phyloP scores from a whole-genome alignment of 2,329 filamentous ascomycete species.

The Daldinia sp. region DNA sequence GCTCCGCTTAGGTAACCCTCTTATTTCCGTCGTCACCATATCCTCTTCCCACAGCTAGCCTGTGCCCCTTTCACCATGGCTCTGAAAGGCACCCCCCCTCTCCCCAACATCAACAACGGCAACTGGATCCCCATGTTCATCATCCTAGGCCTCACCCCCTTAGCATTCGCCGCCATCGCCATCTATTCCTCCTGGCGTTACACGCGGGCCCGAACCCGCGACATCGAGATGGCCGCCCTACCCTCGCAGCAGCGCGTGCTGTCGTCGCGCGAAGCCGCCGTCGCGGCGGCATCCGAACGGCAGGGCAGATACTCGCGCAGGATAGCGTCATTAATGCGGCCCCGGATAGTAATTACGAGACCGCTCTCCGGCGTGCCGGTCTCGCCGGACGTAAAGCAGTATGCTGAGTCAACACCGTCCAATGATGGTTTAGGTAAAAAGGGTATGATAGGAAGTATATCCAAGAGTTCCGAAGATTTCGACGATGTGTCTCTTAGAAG shows the following conservation, averaged over 20 bases:
- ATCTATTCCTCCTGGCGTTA: conserved; percentile 39
- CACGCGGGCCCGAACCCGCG: conserved; percentile 12
- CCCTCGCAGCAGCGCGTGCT: background rate
- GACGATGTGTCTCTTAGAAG: conserved; percentile 43
- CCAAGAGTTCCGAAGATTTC: conserved; percentile 38
- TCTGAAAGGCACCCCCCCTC: background rate
- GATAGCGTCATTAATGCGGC: no score
- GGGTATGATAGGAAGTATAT: background rate
- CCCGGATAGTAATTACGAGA: background rate
- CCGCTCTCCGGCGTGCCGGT: background rate
- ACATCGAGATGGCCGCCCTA: conserved; percentile 42
- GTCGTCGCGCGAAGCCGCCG: background rate
- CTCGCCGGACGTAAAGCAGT: background rate
- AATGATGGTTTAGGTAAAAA: background rate
- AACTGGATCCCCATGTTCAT: conserved; percentile 48
- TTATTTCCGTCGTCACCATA: background rate
- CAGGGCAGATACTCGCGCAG: background rate
- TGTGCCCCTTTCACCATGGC: background rate
- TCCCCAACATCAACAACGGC: conserved; percentile 29
- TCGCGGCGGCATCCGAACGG: background rate
- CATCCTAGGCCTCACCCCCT: conserved; percentile 44
- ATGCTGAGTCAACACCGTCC: background rate
- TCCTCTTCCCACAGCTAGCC: background rate
- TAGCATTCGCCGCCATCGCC: conserved; percentile 40
- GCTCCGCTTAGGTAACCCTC: background rate